A percentile compares a stretch with the other conserved stretches of the same genome.
phyloP scores from a whole-genome alignment of 805 yeast species.

The Hanseniaspora osmophila region DNA sequence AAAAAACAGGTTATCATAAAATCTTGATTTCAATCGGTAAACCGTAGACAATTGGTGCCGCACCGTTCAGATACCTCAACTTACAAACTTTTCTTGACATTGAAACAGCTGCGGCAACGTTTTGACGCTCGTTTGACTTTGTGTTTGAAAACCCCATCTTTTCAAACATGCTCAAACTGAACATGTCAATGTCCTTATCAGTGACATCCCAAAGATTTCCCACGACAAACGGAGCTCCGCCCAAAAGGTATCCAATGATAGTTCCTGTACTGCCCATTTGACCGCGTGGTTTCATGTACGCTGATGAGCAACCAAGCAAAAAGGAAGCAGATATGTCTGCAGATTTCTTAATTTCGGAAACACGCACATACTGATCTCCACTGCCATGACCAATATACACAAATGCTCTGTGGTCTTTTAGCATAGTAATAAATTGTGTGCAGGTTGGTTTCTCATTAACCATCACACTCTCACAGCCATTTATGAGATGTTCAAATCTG shows the following conservation, averaged over 20 bases:
- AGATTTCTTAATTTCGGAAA: slow-evolving; percentile 36
- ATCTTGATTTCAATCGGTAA: slow-evolving; percentile 39
- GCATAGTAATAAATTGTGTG: slow-evolving; percentile 29
- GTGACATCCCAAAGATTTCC: slow-evolving; percentile 96
- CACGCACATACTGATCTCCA: slow-evolving; percentile 69
- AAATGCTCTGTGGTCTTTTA: slow-evolving; percentile 36
- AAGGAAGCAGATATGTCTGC: slow-evolving; percentile 41
- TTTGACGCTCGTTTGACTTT: slow-evolving; percentile 5
- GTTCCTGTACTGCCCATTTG: slow-evolving; percentile 63
- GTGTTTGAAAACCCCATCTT: slow-evolving; percentile 46
- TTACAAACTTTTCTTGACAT: slow-evolving; percentile 54
- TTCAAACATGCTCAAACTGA: slow-evolving; percentile 45
- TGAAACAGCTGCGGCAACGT: slow-evolving; percentile 43
- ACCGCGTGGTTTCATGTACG: slow-evolving; percentile 43
- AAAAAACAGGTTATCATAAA: background rate
- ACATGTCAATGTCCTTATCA: slow-evolving; percentile 82
- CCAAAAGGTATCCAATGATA: slow-evolving; percentile 56
- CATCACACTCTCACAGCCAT: slow-evolving; percentile 23
- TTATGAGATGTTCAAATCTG: slow-evolving; percentile 34
- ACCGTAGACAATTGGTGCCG: slow-evolving; percentile 87
- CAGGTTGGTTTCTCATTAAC: slow-evolving; percentile 32
- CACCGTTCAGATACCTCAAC: slow-evolving; percentile 68
- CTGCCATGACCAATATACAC: slow-evolving; percentile 92
- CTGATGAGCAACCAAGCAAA: slow-evolving; percentile 86
- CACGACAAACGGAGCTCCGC: slow-evolving; percentile 70